phyloP scores from a whole-genome alignment of 495 filamentous ascomycete species.

The Hypomontagnella monticulosa region DNA sequence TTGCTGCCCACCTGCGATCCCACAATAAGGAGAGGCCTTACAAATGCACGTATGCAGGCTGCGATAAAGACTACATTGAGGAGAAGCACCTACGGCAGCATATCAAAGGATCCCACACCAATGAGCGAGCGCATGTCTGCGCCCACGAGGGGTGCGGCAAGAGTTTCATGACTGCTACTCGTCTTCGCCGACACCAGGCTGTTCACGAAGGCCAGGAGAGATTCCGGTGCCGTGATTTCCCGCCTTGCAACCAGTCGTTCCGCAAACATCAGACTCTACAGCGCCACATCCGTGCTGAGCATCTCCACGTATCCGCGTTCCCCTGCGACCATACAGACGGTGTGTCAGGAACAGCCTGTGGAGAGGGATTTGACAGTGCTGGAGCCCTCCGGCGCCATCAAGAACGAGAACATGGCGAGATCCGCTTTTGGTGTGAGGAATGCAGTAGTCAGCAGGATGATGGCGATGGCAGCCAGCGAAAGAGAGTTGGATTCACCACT shows the following conservation, averaged over 20 bases:
- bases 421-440: constrained; percentile 76
- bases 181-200: constrained; percentile 73
- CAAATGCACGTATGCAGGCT: constrained; percentile 71
- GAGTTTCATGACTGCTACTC: constrained; percentile 77
- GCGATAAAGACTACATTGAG: constrained; percentile 83
- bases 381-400: constrained; percentile 75
- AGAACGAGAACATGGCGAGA: constrained; percentile 71
- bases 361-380: constrained; percentile 74
- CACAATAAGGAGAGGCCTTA: constrained; percentile 83
- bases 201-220: constrained; percentile 74
- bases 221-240: constrained; percentile 76
- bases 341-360: constrained; percentile 68
- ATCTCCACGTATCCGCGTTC: constrained; percentile 74
- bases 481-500: constrained; percentile 71
- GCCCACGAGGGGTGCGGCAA: constrained; percentile 76
- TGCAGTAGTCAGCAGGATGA: constrained; percentile 56
- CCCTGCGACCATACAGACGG: constrained; percentile 68
- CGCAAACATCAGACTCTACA: constrained; percentile 89
- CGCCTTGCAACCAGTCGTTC: constrained; percentile 80
- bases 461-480: constrained; percentile 32
- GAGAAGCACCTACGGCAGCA: constrained; percentile 85
- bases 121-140: constrained; percentile 76
- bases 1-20: constrained; percentile 79
- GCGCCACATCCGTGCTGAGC: constrained; percentile 77
- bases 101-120: constrained; percentile 79